Base-by-base conservation (phyloP, 306 rosid genomes). In the Castanopsis chinensis region DNA sequence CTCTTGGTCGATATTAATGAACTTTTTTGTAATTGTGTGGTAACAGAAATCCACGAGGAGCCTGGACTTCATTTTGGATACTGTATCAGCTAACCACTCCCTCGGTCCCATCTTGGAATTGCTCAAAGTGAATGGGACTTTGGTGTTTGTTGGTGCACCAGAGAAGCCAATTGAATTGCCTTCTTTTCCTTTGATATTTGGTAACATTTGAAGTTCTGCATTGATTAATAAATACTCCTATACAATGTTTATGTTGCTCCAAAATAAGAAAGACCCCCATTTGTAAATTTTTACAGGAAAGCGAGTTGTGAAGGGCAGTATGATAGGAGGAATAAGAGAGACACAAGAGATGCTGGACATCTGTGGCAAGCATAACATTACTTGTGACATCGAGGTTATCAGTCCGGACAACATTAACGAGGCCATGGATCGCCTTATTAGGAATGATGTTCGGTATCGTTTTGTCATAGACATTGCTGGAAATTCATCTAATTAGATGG, bases 291-390 rank as follows among this genome's bases (percentile, higher is more conserved):
- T 41, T 23, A 20, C 83, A 89, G 96, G 93, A 0, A 92, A 92
- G 52, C 87, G 91, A 72, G 69, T 93, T 0, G 89, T 90, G 76
- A 92, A 89, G 82, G 97, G 97, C 25, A 90, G 93, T 8, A 80
- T 92, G n/a, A 92, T 92, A 2, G 97, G 97, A 65, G 90, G 93
- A 76, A 90, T 90, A 14, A 83, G 72, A 51, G 97, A 90, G 30
- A 92, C 93, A 0, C 89, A 88, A 75, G 92, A 92, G 71, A 92
- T 90, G 97, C 27, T 92, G 91, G 76, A 92, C 0, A 11, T 90
- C 5, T 90, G 94, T 58, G 97, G 85, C 1, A 87, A 90, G 71
- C 82, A 87, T 77, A 87, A 92, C 56, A 87, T 92, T 23, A 85
- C 91, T 0, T 84, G 93, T 5, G 94, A 92, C 80, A 82, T 90